A percentile compares a stretch with the other conserved stretches of the same genome.
Conservation (phyloP, 495 filamentous ascomycete genomes). For the Trichoderma gamsii region DNA sequence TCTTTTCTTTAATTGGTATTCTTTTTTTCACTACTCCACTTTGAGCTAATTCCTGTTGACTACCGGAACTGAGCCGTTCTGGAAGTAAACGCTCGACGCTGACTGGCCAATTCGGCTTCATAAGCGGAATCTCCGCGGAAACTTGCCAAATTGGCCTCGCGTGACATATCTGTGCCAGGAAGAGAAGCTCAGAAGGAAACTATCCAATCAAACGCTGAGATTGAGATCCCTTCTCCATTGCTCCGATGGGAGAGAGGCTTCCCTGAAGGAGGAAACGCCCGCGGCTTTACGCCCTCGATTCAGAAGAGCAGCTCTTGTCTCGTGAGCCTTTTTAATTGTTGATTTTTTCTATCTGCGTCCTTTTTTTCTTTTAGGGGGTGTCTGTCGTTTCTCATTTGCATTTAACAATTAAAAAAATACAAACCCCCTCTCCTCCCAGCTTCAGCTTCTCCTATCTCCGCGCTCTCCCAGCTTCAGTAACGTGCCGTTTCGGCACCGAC, state of each 20-base stretch:
- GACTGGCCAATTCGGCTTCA: neutral
- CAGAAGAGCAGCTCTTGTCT: too few relatives aligned
- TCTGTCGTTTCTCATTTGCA: too few relatives aligned
- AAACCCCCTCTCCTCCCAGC: neutral
- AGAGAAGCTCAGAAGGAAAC: too few relatives aligned
- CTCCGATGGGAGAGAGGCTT: too few relatives aligned
- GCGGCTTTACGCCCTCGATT: too few relatives aligned
- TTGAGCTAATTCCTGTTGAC: neutral
- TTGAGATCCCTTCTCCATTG: too few relatives aligned
- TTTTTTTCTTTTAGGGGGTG: too few relatives aligned
- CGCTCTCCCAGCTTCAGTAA: neutral
- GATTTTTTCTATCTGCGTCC: too few relatives aligned
- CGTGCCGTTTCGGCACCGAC: slow-evolving; percentile 8
- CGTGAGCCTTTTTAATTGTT: too few relatives aligned
- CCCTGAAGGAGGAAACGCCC: too few relatives aligned
- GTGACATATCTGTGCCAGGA: neutral
- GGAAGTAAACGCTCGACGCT: neutral
- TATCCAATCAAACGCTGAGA: too few relatives aligned
- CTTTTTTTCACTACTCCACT: neutral
- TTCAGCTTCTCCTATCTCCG: neutral
- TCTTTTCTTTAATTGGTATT: neutral
- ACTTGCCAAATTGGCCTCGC: neutral
- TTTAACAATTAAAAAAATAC: too few relatives aligned
- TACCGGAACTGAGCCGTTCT: neutral
- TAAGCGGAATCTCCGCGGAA: slow-evolving; percentile 9